Evolutionary conservation across 2,329 filamentous ascomycete genomes (phyloP), one percentile per base, ranked within the genome.

Genomic region (Cordyceps tenuipes): DNA sequence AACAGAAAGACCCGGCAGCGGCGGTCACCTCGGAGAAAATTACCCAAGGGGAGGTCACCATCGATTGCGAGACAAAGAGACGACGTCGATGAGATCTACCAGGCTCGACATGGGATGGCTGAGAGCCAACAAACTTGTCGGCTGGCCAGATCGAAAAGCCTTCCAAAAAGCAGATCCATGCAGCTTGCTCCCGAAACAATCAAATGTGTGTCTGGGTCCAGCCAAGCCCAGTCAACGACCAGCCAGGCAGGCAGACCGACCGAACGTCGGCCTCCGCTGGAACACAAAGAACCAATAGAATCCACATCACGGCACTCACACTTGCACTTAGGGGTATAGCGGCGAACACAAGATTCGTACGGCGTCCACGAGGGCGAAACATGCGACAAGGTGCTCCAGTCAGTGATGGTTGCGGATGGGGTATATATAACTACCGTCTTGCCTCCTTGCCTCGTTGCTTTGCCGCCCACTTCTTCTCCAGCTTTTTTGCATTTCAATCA

Each of bases 271-370:
- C 48, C 39, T 59, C 56, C 39, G 56, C 41, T 59, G 48, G 47
- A 51, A 61, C 43, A 60, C 29, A 51, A 23, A 61, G 29, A 56
- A 50, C 53, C 55, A 52, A 39, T 57, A 43, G 55, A 58, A 59
- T 29, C 60, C 60, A 62, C 55, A 62, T 62, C 50, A 52, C 51
- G 59, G 62, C 76, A 76, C 72, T 71, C 75, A 71, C 70, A 81
- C 78, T 77, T 82, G 79, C 79, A 79, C 79, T 81, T 82, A 81
- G 77, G 77, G 79, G 79, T 77, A 77, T 81, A 81, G 79, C 71
- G 67, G 66, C 65, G 60, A 55, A 55, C 60, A 56, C 60, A 58
- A 59, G 59, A 47, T 23, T 62, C 55, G 60, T 51, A 46, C 46
- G n/a, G 19, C 36, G 50, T 50, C 54, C 60, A 59, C 55, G 50